phyloP scores from a whole-genome alignment of 2,329 filamentous ascomycete species.

The Pseudonectria foliicola region DNA sequence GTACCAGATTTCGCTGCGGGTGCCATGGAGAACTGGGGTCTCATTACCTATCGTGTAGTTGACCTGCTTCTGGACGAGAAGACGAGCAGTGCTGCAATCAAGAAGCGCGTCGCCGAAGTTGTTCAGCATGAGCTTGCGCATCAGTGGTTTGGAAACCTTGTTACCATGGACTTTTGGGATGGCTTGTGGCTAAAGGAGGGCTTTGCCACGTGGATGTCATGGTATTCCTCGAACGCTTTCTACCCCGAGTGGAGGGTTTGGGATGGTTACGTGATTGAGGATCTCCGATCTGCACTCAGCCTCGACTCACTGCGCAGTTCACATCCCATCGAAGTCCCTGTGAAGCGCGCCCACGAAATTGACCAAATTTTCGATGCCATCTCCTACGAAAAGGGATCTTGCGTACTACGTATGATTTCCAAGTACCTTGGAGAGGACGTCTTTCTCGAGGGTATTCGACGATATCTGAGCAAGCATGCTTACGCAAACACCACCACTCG shows the following conservation, averaged over 20 bases:
- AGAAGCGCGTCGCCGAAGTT: conserved; percentile 88
- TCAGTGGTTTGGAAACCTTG: conserved; percentile 96
- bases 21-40: conserved; percentile 98
- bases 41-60: conserved; percentile 91
- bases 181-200: conserved; percentile 94
- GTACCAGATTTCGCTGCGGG: conserved; percentile 94
- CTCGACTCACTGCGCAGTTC: conserved; percentile 90
- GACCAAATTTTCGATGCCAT: conserved; percentile 98
- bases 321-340: conserved; percentile 92
- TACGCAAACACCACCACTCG: conserved; percentile 90
- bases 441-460: conserved; percentile 86
- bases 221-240: conserved; percentile 84
- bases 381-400: conserved; percentile 94
- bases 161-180: conserved; percentile 99
- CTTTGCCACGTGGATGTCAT: conserved; percentile 54
- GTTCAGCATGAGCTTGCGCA: conserved; percentile 96
- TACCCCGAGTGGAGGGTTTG: conserved; percentile 98
- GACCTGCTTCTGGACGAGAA: conserved; percentile 80
- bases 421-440: conserved; percentile 87
- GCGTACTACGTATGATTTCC: conserved; percentile 93
- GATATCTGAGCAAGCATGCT: conserved; percentile 93
- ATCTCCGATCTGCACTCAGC: conserved; percentile 77
- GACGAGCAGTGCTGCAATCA: conserved; percentile 78
- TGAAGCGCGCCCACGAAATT: conserved; percentile 91
- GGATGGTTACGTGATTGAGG: conserved; percentile 91